These are phyloP conservation scores for Stephanodiscus minutulus DNA, from an alignment of 108 stramenopile species.

Conservation along the genomic window DNA sequence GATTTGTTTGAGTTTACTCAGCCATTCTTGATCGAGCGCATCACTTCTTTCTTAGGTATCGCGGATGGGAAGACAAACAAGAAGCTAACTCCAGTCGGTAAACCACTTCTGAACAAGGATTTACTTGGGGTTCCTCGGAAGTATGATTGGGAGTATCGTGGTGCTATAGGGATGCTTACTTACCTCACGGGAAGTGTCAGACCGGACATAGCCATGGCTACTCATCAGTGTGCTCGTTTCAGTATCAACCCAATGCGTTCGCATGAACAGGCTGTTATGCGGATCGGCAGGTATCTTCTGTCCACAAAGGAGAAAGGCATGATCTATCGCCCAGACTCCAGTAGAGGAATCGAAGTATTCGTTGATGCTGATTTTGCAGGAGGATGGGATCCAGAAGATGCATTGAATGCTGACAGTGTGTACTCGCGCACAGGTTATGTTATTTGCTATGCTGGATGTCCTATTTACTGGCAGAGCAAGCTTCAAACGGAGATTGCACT, in stretches of 20 bases:
- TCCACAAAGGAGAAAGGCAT: constrained; percentile 26
- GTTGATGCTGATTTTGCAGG: constrained; percentile 17
- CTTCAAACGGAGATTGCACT: constrained; percentile 41
- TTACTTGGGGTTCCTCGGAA: constrained; percentile 34
- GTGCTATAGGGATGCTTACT: constrained; percentile 51
- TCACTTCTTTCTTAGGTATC: constrained; percentile 4
- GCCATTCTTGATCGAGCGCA: constrained; percentile 26
- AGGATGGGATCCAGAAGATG: too few species aligned
- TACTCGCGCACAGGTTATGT: constrained; percentile 26
- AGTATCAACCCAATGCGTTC: constrained; percentile 24
- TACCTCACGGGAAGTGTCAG: constrained; percentile 48
- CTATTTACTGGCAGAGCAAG: too few species aligned
- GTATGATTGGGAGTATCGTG: constrained; percentile 44
- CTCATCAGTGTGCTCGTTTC: constrained; percentile 54
- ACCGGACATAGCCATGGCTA: constrained; percentile 52
- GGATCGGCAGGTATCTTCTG: constrained; percentile 17
- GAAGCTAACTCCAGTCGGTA: not conserved
- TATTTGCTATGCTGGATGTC: too few species aligned
- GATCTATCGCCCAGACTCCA: constrained; percentile 18
- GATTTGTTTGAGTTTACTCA: constrained; percentile 20
- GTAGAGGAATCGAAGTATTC: not conserved
- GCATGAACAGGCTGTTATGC: constrained; percentile 26
- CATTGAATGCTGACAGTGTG: constrained; percentile 1
- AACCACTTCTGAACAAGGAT: constrained; percentile 36
- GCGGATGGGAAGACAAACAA: constrained; percentile 3